Base-by-base conservation (phyloP, 2,329 filamentous ascomycete species). In the Sporothrix pallida region DNA sequence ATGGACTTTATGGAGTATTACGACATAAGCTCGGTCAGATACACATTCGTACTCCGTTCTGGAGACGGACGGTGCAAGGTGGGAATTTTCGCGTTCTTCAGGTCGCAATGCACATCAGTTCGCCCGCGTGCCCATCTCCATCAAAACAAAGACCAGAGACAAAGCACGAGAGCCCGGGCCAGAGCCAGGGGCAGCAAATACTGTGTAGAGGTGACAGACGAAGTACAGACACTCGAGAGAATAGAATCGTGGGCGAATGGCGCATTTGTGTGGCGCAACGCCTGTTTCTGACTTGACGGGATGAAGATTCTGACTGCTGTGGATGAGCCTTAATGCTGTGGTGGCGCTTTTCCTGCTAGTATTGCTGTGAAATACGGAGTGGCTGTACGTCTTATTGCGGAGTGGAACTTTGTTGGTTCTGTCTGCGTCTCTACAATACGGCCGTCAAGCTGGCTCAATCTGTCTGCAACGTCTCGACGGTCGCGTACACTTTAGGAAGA, bases 381-480 rank as follows among this genome's bases (percentile, higher is more conserved):
- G 23, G 23, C 23, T 26, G 23, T 26, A 26, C 23, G 23, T 26
- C 23, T 26, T 26, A 26, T 26, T 26, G 3, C 23, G 23, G 23
- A 26, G 23, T 26, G 23, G 23, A 26, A 26, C 23, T 26, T 26
- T 26, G 23, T 26, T 26, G 23, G 23, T 26, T 26, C 23, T 26
- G 23, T 26, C 23, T 26, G 3, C 23, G 23, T 26, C 23, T 26
- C 23, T 26, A 26, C 23, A 26, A 26, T 26, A 26, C 23, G 23
- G 23, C 23, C 23, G 23, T 37, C 31, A 37, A 37, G 7, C 31
- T 37, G 31, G 31, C 23, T 56, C 20, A 71, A 71, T 71, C 50
- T 48, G 20, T 60, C 15, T 70, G 54, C 69, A 48, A 62, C 69
- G 13, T 50, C 42, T 48, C 50, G 50, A 12, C 37, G 26, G 52